Percentiles rank a stretch among this genome's conserved stretches.
These are phyloP conservation scores for Suillus hirtellus DNA, from an alignment of 768 basidiomycete genomes.

Conservation along the genomic window DNA sequence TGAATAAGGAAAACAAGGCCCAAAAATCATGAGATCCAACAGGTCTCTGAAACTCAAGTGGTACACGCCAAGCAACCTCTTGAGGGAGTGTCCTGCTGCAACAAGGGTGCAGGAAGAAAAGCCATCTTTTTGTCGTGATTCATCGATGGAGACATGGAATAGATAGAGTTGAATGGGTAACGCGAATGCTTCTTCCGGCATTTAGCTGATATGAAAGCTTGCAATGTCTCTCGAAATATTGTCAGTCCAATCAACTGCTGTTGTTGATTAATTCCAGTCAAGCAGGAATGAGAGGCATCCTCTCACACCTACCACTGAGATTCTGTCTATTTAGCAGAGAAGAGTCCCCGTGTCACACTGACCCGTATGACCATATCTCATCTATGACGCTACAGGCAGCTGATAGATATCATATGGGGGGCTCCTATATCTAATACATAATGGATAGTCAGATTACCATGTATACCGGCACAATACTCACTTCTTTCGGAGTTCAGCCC, in stretches of 20 bases:
- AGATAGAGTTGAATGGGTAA: slow-evolving; percentile 58
- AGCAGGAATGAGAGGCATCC: neutral
- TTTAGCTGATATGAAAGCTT: slow-evolving; percentile 49
- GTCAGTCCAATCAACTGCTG: slow-evolving; percentile 1
- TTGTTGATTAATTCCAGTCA: slow-evolving; percentile 21
- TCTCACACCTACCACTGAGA: slow-evolving; percentile 61
- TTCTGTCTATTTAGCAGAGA: slow-evolving; percentile 61
- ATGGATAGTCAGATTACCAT: neutral
- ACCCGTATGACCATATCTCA: slow-evolving; percentile 82
- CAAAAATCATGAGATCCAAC: slow-evolving; percentile 38
- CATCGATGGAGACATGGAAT: slow-evolving; percentile 42
- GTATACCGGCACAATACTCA: slow-evolving; percentile 27
- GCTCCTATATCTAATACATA: slow-evolving; percentile 70
- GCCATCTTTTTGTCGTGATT: slow-evolving; percentile 45
- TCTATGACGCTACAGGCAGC: slow-evolving; percentile 46
- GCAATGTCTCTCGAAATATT: neutral
- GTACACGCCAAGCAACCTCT: slow-evolving; percentile 78
- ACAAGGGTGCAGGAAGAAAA: slow-evolving; percentile 55
- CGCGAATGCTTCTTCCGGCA: slow-evolving; percentile 44
- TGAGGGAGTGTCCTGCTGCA: slow-evolving; percentile 81
- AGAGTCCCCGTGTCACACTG: slow-evolving; percentile 85
- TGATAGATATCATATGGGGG: slow-evolving; percentile 55
- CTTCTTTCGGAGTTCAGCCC: slow-evolving; percentile 81
- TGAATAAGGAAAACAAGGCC: slow-evolving; percentile 71
- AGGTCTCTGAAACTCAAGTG: slow-evolving; percentile 4